These are phyloP conservation scores for Paecilomyces formosus DNA, from an alignment of 2,329 filamentous ascomycete species.

Conservation along the genomic window DNA sequence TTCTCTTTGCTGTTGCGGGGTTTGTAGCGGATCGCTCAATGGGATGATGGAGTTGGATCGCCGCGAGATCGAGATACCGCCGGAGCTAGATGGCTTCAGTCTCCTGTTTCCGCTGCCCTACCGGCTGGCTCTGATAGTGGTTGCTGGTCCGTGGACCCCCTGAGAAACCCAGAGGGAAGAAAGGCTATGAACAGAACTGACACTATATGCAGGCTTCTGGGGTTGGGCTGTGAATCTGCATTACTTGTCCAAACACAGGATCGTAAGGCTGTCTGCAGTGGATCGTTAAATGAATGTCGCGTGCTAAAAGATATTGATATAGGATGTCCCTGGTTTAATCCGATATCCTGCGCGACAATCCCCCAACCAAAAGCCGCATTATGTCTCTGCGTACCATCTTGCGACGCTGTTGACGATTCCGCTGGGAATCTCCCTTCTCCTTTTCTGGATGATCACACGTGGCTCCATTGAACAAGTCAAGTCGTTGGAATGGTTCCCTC, in stretches of 20 bases:
- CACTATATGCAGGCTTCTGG: constrained; percentile 64
- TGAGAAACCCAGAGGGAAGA: background rate
- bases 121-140: constrained; percentile 75
- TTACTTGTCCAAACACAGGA: constrained; percentile 68
- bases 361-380: constrained; percentile 63
- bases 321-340: constrained; percentile 78
- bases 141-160: constrained; percentile 57
- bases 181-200: constrained; percentile 1
- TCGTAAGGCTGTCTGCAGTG: constrained; percentile 44
- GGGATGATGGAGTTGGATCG: constrained; percentile 36
- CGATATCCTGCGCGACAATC: constrained; percentile 73
- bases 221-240: constrained; percentile 91
- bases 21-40: constrained; percentile 18
- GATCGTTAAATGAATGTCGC: background rate
- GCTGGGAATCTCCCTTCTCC: constrained; percentile 61
- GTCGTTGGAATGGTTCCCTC: constrained; percentile 76
- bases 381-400: constrained; percentile 78
- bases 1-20: constrained; percentile 7
- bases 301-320: constrained; percentile 10
- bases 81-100: constrained; percentile 71
- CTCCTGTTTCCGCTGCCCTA: constrained; percentile 81
- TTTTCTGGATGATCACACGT: constrained; percentile 78
- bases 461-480: constrained; percentile 63
- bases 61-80: constrained; percentile 23
- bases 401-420: constrained; percentile 68